Evolutionary conservation across 371 early-diverging fungal genomes (phyloP).

Genomic region (Circinella minor): DNA sequence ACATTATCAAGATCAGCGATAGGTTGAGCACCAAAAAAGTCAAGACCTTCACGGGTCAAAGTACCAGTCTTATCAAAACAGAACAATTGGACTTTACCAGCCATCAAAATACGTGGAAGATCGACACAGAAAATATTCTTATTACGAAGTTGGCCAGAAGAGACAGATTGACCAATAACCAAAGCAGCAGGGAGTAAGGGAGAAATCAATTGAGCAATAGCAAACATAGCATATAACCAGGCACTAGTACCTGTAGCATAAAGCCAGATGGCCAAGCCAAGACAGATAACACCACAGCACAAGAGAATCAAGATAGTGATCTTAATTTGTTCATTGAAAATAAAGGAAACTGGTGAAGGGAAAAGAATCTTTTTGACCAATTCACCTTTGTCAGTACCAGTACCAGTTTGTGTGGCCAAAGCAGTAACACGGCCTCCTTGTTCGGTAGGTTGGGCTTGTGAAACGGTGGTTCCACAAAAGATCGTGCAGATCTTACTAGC

Average conservation of each 20-base stretch:
- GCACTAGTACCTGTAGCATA: slow-evolving; percentile 50
- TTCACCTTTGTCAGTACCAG: slow-evolving; percentile 75
- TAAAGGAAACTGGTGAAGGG: slow-evolving; percentile 65
- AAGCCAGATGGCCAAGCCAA: slow-evolving; percentile 59
- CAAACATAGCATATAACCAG: slow-evolving; percentile 74
- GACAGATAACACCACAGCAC: slow-evolving; percentile 59
- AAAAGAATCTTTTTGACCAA: slow-evolving; percentile 78
- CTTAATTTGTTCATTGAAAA: slow-evolving; percentile 73
- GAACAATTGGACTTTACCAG: slow-evolving; percentile 93
- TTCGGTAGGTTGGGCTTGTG: slow-evolving; percentile 46
- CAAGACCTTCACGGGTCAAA: slow-evolving; percentile 68
- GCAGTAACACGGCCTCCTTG: slow-evolving; percentile 49
- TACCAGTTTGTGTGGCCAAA: slow-evolving; percentile 75
- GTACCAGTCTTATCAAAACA: slow-evolving; percentile 82
- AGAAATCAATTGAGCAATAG: slow-evolving; percentile 72
- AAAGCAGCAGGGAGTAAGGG: slow-evolving; percentile 65
- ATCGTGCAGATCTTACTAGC: slow-evolving; percentile 60
- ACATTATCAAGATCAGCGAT: slow-evolving; percentile 35
- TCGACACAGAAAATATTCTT: slow-evolving; percentile 79
- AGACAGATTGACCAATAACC: slow-evolving; percentile 80
- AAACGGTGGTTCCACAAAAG: slow-evolving; percentile 55
- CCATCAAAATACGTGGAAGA: slow-evolving; percentile 83
- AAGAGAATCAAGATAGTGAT: slow-evolving; percentile 65
- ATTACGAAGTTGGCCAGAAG: slow-evolving; percentile 70
- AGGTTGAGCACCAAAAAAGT: slow-evolving; percentile 57